phyloP scores from a whole-genome alignment of 2,329 filamentous ascomycete genomes.

The Metarhizium anisopliae region DNA sequence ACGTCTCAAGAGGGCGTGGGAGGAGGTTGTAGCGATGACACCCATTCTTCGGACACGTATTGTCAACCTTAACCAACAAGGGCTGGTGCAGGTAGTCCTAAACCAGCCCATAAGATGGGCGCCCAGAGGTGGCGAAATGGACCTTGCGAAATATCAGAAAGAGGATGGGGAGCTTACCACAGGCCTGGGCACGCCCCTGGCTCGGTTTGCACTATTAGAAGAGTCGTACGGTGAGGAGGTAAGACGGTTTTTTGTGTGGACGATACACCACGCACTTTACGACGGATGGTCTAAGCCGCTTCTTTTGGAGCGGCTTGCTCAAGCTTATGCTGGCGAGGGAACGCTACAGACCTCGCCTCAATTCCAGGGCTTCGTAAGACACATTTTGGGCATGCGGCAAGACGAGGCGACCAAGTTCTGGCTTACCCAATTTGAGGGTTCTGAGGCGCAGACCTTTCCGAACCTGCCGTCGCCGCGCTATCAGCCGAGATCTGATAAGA shows the following conservation, averaged over 20 bases:
- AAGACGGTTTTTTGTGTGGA: constrained; percentile 8
- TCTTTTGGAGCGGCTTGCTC: constrained; percentile 9
- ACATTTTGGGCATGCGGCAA: constrained; percentile 24
- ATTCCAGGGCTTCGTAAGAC: constrained; percentile 33
- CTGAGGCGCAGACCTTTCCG: constrained; percentile 8
- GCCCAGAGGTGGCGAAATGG: neutral
- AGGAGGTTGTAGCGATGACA: constrained; percentile 8
- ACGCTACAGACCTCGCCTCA: neutral
- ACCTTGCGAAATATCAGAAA: neutral
- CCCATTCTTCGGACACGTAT: constrained; percentile 10
- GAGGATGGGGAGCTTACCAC: constrained; percentile 1
- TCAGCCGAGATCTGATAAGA: constrained; percentile 2
- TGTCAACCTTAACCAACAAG: constrained; percentile 8
- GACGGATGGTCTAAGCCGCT: constrained; percentile 43
- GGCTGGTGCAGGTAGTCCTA: constrained; percentile 10
- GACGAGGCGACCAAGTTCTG: constrained; percentile 26
- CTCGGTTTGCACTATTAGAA: constrained; percentile 6
- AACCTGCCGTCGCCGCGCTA: constrained; percentile 3
- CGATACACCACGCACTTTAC: constrained; percentile 34
- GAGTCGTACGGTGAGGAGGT: neutral
- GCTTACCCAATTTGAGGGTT: constrained; percentile 27
- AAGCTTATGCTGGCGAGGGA: constrained; percentile 8
- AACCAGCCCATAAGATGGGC: constrained; percentile 4
- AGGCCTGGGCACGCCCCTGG: constrained; percentile 10
- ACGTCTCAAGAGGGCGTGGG: constrained; percentile 9